Conservation (phyloP, 352 stramenopile genomes). For the Phytophthora cryptogea region DNA sequence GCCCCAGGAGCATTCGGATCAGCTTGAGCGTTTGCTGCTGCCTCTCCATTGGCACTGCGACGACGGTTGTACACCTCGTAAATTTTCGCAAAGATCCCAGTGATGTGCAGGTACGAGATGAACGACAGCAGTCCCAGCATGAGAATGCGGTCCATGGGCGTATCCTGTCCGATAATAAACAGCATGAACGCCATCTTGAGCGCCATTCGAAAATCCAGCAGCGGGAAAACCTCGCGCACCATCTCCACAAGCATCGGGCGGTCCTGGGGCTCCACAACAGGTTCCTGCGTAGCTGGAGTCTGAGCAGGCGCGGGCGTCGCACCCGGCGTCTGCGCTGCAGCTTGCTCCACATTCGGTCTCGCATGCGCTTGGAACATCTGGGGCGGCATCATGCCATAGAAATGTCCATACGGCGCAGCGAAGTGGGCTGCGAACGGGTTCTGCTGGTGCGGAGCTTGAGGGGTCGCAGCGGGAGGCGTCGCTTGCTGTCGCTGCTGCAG, state of each 20-base stretch:
- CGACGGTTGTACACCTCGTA: slow-evolving; percentile 71
- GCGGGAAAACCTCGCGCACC: slow-evolving; percentile 53
- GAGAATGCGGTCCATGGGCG: slow-evolving; percentile 70
- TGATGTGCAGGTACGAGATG: slow-evolving; percentile 84
- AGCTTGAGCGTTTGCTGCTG: slow-evolving; percentile 18
- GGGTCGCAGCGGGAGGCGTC: background rate
- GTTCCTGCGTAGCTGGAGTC: slow-evolving; percentile 13
- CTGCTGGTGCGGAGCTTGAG: slow-evolving; percentile 13
- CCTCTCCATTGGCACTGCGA: slow-evolving; percentile 27
- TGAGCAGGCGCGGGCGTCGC: slow-evolving; percentile 11
- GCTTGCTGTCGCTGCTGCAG: slow-evolving; percentile 38
- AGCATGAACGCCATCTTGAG: slow-evolving; percentile 91
- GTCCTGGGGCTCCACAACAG: slow-evolving; percentile 18
- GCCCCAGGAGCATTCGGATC: slow-evolving; percentile 27
- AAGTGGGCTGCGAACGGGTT: slow-evolving; percentile 23
- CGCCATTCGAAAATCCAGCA: slow-evolving; percentile 78
- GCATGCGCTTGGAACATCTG: slow-evolving; percentile 33
- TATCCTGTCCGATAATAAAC: slow-evolving; percentile 88
- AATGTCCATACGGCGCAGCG: slow-evolving; percentile 37
- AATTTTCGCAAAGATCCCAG: slow-evolving; percentile 81
- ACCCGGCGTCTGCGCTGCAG: background rate
- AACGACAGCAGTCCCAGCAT: slow-evolving; percentile 77
- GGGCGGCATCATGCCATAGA: slow-evolving; percentile 37
- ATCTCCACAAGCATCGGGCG: slow-evolving; percentile 48
- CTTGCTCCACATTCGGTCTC: slow-evolving; percentile 15